Conservation (phyloP, 306 rosid genomes). For the Glycyrrhiza uralensis region DNA sequence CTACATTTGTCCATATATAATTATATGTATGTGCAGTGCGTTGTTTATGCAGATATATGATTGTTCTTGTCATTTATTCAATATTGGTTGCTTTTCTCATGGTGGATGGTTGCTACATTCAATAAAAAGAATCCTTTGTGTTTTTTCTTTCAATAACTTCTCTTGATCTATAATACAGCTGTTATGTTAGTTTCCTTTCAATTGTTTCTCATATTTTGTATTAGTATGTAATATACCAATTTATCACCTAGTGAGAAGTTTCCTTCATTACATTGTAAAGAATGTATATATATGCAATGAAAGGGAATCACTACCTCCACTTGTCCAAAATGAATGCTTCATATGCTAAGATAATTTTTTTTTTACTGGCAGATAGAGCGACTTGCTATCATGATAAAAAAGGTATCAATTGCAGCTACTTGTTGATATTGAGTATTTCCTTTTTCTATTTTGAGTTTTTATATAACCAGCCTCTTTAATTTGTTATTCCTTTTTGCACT, state of each 20-base stretch:
- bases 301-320: not conserved
- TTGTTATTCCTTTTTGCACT: constrained; percentile 29
- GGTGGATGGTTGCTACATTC: not conserved
- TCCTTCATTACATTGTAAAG: not conserved
- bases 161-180: not conserved
- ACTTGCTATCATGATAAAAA: constrained; percentile 66
- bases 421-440: constrained; percentile 7
- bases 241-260: constrained; percentile 12
- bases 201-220: constrained; percentile 6
- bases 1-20: not conserved
- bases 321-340: not conserved
- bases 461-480: constrained; percentile 16
- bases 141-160: constrained; percentile 10
- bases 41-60: not conserved
- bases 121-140: not conserved
- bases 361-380: constrained; percentile 64
- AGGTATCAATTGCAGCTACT: constrained; percentile 45
- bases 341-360: constrained; percentile 24
- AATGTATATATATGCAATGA: not conserved
- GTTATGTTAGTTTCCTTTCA: not conserved
- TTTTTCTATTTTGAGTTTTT: constrained; percentile 11
- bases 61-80: not conserved
- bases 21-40: not conserved
- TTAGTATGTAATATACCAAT: not conserved
- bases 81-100: constrained; percentile 2